Conservation (phyloP, 1,284 basidiomycete species). For the Sanguinoderma infundibulare region DNA sequence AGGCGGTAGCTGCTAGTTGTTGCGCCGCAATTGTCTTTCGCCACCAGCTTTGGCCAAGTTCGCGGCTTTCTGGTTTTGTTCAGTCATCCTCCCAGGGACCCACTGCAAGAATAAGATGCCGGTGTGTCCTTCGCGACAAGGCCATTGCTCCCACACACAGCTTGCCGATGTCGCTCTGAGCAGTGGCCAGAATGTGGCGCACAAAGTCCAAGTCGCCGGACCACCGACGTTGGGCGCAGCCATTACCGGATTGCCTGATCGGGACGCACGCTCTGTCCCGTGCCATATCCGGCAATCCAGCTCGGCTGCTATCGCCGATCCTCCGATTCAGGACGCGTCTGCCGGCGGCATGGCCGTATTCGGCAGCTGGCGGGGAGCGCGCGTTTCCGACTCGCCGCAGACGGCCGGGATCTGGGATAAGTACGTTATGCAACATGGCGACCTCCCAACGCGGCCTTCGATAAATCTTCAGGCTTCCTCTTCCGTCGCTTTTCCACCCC, state of each 20-base stretch:
- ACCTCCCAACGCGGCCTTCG: constrained; percentile 1
- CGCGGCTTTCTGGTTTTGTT: neutral
- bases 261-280: constrained; percentile 1
- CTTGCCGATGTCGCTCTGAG: constrained; percentile 5
- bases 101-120: neutral
- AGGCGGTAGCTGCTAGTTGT: constrained; percentile 7
- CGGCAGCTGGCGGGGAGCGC: constrained; percentile 1
- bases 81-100: neutral
- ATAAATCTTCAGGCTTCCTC: neutral
- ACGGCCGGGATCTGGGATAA: neutral
- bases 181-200: neutral
- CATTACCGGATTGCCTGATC: neutral
- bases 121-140: neutral
- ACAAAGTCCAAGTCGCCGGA: neutral
- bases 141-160: neutral
- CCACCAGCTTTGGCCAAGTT: no score
- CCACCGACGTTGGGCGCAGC: neutral
- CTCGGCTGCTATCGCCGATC: constrained; percentile 20
- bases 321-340: constrained; percentile 11
- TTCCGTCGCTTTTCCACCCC: neutral
- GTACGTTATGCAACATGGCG: neutral
- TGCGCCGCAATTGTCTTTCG: constrained; percentile 4
- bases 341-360: constrained; percentile 21
- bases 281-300: constrained; percentile 11
- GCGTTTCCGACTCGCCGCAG: neutral